A percentile compares a stretch with the other conserved stretches of the same genome.
phyloP scores from a whole-genome alignment of 2,329 filamentous ascomycete genomes.

The Fusarium sp. region DNA sequence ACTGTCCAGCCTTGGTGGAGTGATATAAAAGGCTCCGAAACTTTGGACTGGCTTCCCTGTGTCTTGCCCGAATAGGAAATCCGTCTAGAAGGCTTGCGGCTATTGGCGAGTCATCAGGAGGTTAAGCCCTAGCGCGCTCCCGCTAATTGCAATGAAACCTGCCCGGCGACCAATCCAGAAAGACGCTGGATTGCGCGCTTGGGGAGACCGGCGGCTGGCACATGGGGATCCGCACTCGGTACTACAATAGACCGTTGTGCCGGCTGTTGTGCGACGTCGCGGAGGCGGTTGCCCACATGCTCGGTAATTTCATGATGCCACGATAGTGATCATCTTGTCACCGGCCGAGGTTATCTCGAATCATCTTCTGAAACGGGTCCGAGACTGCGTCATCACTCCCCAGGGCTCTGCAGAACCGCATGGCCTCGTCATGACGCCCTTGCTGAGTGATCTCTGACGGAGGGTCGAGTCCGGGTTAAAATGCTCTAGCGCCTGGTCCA shows the following conservation, averaged over 20 bases:
- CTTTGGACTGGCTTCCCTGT: constrained; percentile 4
- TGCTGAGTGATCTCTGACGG: constrained; percentile 14
- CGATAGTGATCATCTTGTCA: constrained; percentile 15
- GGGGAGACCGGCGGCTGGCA: constrained; percentile 31
- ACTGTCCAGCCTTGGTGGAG: constrained; percentile 26
- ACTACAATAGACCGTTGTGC: constrained; percentile 20
- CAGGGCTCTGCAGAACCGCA: not conserved
- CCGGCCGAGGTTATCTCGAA: constrained; percentile 17
- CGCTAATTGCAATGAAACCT: constrained; percentile 27
- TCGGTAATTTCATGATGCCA: constrained; percentile 21
- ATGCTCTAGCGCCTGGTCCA: constrained; percentile 36
- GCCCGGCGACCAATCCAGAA: constrained; percentile 18
- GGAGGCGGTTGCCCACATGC: constrained; percentile 11
- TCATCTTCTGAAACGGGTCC: constrained; percentile 19
- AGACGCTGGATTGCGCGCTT: constrained; percentile 27
- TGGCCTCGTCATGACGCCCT: not conserved
- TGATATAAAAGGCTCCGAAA: constrained; percentile 15
- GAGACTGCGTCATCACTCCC: not conserved
- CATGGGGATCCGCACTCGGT: constrained; percentile 11
- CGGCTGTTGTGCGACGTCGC: constrained; percentile 30
- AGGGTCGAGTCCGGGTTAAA: constrained; percentile 34
- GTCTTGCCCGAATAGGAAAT: constrained; percentile 39
- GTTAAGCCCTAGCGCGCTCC: constrained; percentile 27
- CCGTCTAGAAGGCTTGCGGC: constrained; percentile 35
- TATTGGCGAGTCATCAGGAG: constrained; percentile 33